Conservation (phyloP, 2,329 filamentous ascomycete genomes). For the Alternaria burnsii region DNA sequence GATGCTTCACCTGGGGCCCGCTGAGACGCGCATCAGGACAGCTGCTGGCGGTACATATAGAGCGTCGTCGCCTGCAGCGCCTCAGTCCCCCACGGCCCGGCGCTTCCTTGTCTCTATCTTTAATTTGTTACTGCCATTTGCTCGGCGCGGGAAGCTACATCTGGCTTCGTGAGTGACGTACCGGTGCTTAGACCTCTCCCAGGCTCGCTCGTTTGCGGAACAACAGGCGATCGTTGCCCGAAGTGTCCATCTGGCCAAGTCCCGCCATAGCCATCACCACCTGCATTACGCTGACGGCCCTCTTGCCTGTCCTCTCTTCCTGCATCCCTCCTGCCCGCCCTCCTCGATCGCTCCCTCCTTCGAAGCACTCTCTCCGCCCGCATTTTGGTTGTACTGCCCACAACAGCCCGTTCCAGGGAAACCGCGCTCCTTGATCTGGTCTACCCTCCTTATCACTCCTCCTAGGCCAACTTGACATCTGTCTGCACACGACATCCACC, state of each 20-base stretch:
- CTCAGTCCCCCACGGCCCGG: constrained; percentile 15
- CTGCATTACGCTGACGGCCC: constrained; percentile 20
- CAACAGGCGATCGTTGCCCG: constrained; percentile 38
- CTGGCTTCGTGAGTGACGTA: constrained; percentile 38
- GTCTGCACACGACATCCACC: constrained; percentile 24
- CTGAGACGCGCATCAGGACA: constrained; percentile 29
- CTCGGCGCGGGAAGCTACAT: constrained; percentile 24
- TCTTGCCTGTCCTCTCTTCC: constrained; percentile 26
- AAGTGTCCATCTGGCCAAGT: constrained; percentile 29
- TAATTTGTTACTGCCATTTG: constrained; percentile 6
- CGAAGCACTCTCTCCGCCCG: constrained; percentile 47
- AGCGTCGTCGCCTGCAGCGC: constrained; percentile 13
- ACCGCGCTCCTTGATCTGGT: constrained; percentile 50
- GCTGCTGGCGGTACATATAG: constrained; percentile 18
- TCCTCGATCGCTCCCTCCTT: constrained; percentile 50
- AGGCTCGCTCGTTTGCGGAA: constrained; percentile 31
- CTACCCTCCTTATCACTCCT: constrained; percentile 45
- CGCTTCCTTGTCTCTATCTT: constrained; percentile 9
- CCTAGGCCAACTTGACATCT: constrained; percentile 23
- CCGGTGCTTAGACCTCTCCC: constrained; percentile 28
- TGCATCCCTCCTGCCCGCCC: constrained; percentile 22
- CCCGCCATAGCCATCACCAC: constrained; percentile 29
- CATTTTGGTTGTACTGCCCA: constrained; percentile 40
- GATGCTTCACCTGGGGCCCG: constrained; percentile 32
- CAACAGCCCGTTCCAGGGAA: constrained; percentile 46